A percentile compares a stretch with the other conserved stretches of the same genome.
phyloP scores from a whole-genome alignment of 352 stramenopile genomes.

The Pythium vanterpoolii region DNA sequence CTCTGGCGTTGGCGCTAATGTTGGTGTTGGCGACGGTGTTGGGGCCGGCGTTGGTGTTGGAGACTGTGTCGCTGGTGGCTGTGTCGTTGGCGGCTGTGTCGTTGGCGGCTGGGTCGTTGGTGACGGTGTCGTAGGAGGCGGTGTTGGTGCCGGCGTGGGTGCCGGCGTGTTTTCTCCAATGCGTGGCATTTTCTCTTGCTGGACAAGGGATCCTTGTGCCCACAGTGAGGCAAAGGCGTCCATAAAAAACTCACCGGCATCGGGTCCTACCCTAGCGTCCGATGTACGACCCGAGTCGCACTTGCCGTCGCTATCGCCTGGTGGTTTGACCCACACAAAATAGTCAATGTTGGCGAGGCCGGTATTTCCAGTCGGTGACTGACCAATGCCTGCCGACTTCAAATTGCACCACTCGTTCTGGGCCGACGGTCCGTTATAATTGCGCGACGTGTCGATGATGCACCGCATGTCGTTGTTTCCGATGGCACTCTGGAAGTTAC shows the following conservation, averaged over 20 bases:
- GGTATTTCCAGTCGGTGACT: slow-evolving; percentile 44
- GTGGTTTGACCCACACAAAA: slow-evolving; percentile 68
- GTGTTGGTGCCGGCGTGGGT: slow-evolving; percentile 11
- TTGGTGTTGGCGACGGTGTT: background rate
- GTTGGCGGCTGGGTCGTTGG: slow-evolving; percentile 9
- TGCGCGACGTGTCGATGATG: slow-evolving; percentile 67
- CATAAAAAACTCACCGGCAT: slow-evolving; percentile 44
- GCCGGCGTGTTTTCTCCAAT: slow-evolving; percentile 34
- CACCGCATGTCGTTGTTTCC: slow-evolving; percentile 34
- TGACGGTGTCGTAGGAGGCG: slow-evolving; percentile 24
- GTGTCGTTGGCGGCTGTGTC: slow-evolving; percentile 26
- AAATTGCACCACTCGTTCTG: slow-evolving; percentile 69
- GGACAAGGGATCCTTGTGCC: slow-evolving; percentile 50
- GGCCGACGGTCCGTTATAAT: slow-evolving; percentile 36
- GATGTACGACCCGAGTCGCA: slow-evolving; percentile 27
- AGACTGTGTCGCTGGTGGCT: background rate
- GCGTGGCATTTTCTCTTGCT: slow-evolving; percentile 30
- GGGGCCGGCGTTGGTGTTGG: background rate
- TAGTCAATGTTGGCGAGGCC: slow-evolving; percentile 53
- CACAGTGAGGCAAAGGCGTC: slow-evolving; percentile 52
- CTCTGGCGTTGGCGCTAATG: background rate
- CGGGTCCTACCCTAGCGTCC: slow-evolving; percentile 32
- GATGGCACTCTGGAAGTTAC: slow-evolving; percentile 46
- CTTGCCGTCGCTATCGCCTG: slow-evolving; percentile 58
- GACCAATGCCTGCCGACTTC: slow-evolving; percentile 49